phyloP scores from a whole-genome alignment of 2,329 filamentous ascomycete genomes.

The Phyllosticta capitalensis region DNA sequence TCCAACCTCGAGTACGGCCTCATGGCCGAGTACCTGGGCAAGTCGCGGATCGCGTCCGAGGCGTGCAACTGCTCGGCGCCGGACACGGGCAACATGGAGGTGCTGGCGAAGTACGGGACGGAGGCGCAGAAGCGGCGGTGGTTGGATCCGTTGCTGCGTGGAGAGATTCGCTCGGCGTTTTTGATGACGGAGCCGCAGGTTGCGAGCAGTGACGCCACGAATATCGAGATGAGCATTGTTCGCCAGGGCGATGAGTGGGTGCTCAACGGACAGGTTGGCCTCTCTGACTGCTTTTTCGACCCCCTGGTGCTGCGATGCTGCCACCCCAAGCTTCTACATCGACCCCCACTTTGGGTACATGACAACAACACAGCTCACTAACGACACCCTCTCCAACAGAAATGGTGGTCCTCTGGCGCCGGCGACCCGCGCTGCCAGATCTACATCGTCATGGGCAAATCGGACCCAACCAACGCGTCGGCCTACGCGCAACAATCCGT shows the following conservation, averaged over 20 bases:
- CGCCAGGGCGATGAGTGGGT: conserved; percentile 82
- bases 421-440: conserved; percentile 87
- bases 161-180: conserved; percentile 81
- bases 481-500: conserved; percentile 89
- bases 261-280: conserved; percentile 68
- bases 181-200: conserved; percentile 89
- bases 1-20: conserved; percentile 93
- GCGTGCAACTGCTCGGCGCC: conserved; percentile 85
- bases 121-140: conserved; percentile 76
- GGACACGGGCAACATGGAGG: conserved; percentile 94
- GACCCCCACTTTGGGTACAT: background rate
- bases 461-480: conserved; percentile 63
- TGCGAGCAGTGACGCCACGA: conserved; percentile 83
- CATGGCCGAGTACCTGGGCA: conserved; percentile 93
- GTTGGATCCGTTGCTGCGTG: conserved; percentile 72
- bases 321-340: conserved; percentile 22
- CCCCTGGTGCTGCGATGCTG: conserved; percentile 12
- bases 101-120: conserved; percentile 82
- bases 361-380: background rate
- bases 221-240: conserved; percentile 76
- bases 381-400: conserved; percentile 48
- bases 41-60: conserved; percentile 60
- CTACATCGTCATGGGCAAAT: conserved; percentile 97
- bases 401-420: conserved; percentile 98
- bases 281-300: conserved; percentile 2